Evolutionary conservation across 805 yeast species (phyloP), one percentile per base, ranked within the genome.

Genomic region (Wickerhamiella australiensis): DNA sequence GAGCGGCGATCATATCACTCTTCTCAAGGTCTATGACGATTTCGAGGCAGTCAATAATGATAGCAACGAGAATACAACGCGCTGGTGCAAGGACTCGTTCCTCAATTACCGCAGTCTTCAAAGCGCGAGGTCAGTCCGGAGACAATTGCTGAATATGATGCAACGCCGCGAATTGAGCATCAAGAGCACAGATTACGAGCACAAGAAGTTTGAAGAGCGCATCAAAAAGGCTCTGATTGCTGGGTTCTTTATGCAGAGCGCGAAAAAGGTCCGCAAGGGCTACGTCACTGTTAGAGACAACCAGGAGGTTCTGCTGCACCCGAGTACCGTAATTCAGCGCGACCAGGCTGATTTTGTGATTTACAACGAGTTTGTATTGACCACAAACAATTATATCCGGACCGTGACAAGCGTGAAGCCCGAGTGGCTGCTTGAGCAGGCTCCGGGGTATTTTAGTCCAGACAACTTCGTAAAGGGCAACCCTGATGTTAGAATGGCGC

Each of bases 191-290:
- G 80, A 82, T 37, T 75, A 67, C 54, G 82, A 77, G 23, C 80
- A 79, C 59, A 77, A 76, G 47, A 61, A 63, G 38, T 87, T 85
- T 67, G 81, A 80, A 65, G 79, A 76, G 57, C 82, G 85, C 59
- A 80, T 92, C 55, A 75, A 94, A 51, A 84, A 82, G 64, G 95
- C 97, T 0, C 67, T 92, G 52, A 75, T 85, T 3, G 76, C 85
- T n/a, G 98, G 98, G 1, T 88, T 87, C 65, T 92, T 92, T 71
- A 88, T 92, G 97, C 98, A 92, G 70, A 94, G 85, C 50, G 97
- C 96, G 29, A 92, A 88, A 69, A 85, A 85, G 71, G 79, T 78
- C 69, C 80, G 85, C 35, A 74, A 77, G 38, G 88, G 85, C n/a
- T 90, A 82, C 65, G 75, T 84, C 58, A 92, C 98, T 0, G 83